Evolutionary conservation across 169 alveolate genomes (phyloP).

Genomic region (Plasmodium sp.): DNA sequence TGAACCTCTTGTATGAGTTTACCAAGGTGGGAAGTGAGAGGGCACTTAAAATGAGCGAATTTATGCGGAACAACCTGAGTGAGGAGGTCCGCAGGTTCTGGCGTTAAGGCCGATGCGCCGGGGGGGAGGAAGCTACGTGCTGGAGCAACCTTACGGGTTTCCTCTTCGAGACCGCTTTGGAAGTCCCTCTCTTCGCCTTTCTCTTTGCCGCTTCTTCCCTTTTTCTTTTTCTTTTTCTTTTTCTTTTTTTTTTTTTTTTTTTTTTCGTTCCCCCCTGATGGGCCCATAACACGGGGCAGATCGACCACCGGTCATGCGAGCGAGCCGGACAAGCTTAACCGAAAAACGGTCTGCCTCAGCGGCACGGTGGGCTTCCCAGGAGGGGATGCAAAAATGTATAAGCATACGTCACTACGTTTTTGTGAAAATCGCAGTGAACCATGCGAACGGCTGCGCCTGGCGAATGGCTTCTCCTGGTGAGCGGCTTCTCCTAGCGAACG

Average conservation of each 20-base stretch:
- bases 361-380: background rate
- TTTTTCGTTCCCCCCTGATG: background rate
- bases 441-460: background rate
- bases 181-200: background rate
- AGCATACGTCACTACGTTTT: background rate
- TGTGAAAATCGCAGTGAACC: background rate
- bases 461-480: too few species aligned
- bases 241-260: too few species aligned
- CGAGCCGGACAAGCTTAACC: background rate
- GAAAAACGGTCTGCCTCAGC: background rate
- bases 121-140: background rate
- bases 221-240: too few species aligned
- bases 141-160: background rate
- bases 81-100: slow-evolving; percentile 32
- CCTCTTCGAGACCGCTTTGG: too few species aligned
- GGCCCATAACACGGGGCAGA: background rate
- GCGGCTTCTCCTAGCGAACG: background rate
- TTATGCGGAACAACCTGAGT: background rate
- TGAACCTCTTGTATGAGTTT: slow-evolving; percentile 37
- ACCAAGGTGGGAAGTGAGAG: slow-evolving; percentile 30
- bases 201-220: too few species aligned
- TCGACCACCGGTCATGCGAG: background rate
- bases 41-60: slow-evolving; percentile 1
- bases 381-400: background rate
- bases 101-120: slow-evolving; percentile 4